phyloP scores from a whole-genome alignment of 2,329 filamentous ascomycete genomes.

The Aureobasidium sp. region DNA sequence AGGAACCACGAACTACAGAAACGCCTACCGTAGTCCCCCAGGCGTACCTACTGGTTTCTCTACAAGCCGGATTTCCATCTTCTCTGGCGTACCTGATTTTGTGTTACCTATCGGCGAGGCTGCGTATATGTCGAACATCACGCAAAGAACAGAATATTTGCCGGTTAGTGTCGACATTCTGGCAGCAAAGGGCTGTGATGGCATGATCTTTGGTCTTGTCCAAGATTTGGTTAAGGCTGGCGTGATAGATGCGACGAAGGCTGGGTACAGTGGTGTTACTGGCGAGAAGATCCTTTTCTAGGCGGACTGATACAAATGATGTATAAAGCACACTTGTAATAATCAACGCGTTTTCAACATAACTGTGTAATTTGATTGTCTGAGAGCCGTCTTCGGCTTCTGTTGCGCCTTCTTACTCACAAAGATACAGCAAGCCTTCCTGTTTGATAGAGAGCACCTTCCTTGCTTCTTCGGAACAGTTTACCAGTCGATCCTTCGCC shows the following conservation, averaged over 20 bases:
- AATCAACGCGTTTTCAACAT: background rate
- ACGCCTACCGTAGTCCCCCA: conserved; percentile 36
- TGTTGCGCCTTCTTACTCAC: background rate
- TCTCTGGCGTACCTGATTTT: conserved; percentile 40
- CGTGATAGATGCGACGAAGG: conserved; percentile 37
- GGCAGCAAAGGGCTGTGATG: conserved; percentile 52
- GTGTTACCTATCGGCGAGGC: conserved; percentile 38
- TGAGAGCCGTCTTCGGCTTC: background rate
- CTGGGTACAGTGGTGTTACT: conserved; percentile 34
- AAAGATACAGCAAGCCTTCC: background rate
- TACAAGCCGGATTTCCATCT: conserved; percentile 39
- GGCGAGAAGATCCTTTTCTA: conserved; percentile 34
- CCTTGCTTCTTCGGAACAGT: too few species aligned
- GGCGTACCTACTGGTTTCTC: conserved; percentile 40
- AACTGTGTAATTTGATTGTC: background rate
- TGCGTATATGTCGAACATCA: conserved; percentile 40
- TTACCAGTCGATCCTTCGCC: background rate
- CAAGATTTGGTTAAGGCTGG: conserved; percentile 43
- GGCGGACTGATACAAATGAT: background rate
- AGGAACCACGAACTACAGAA: conserved; percentile 36
- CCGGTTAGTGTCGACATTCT: conserved; percentile 52
- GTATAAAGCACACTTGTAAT: background rate
- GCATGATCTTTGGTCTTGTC: conserved; percentile 47
- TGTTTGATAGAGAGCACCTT: too few species aligned
- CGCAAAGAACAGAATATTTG: conserved; percentile 40